Evolutionary conservation across 306 rosid genomes (phyloP), one percentile per base, ranked within the genome.

Genomic region (Rosa lucieae): DNA sequence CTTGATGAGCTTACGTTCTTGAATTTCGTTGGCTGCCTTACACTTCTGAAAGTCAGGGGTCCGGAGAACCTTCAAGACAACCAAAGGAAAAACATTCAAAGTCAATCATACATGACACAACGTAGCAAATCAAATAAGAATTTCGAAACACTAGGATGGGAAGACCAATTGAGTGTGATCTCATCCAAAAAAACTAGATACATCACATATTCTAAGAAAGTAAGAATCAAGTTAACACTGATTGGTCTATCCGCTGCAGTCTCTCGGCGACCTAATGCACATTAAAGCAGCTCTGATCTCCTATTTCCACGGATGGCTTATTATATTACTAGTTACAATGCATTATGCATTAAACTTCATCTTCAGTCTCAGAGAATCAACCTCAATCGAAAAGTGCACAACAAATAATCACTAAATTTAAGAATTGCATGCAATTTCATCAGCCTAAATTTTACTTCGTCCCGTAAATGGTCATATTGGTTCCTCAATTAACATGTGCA

Each of bases 21-120:
- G 92, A 82, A 93, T 93, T 85, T 93, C 91, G 20, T 74, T 63
- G 35, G 98, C 86, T 43, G 90, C 92, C 86, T 90, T 87, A 90
- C 94, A 82, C 44, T 85, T 84, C 58, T 87, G 89, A 68, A 85
- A 93, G 81, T 91, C 92, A 39, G 91, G 89, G 26, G 91, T 84
- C 61, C 75, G 82, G 20, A 91, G 74, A 84, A 90, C 89, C 98
- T 91, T 67, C 88, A 91, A 81, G 79, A 84, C 76, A 67, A 86
- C 74, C 48, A 47, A 79, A 23, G 46, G 63, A 68, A 72, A 8
- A 67, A 48, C 37, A 56, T 40, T 77, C 75, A 73, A 87, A 86
- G 13, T 47, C 63, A 67, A 53, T 66, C 75, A 26, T 32, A 59
- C 59, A 72, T 77, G 40, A 37, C 61, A 75, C 9, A 78, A 72